These are phyloP conservation scores for Cudoniella acicularis DNA, from an alignment of 495 filamentous ascomycete genomes.

Conservation along the genomic window DNA sequence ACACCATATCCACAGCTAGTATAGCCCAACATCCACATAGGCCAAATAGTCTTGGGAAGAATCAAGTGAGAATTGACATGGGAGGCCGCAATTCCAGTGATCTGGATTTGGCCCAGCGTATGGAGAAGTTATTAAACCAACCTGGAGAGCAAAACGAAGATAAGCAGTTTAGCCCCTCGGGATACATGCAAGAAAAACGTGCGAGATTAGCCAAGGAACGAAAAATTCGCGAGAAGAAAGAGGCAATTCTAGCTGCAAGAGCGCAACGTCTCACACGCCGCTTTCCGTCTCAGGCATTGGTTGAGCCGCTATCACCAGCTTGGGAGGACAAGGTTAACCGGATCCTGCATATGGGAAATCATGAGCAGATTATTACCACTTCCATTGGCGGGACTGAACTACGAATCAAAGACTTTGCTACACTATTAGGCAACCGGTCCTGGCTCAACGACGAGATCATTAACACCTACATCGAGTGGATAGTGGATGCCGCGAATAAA, in stretches of 20 bases:
- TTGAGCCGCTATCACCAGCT: constrained; percentile 40
- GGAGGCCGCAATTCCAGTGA: background rate
- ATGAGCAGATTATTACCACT: constrained; percentile 34
- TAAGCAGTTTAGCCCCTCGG: constrained; percentile 2
- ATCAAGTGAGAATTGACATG: background rate
- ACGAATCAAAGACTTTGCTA: constrained; percentile 56
- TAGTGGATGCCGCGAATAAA: constrained; percentile 58
- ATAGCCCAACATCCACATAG: background rate
- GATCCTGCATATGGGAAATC: constrained; percentile 28
- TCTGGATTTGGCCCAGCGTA: background rate
- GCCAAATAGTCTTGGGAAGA: background rate
- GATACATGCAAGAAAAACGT: background rate
- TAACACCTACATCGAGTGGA: constrained; percentile 58
- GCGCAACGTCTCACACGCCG: constrained; percentile 20
- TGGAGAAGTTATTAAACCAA: background rate
- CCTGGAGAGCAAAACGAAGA: background rate
- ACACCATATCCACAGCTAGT: too few species aligned
- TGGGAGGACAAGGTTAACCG: constrained; percentile 41
- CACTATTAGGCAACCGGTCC: constrained; percentile 44
- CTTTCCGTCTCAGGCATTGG: constrained; percentile 22
- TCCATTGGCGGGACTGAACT: constrained; percentile 55
- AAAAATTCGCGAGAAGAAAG: constrained; percentile 4
- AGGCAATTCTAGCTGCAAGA: constrained; percentile 10
- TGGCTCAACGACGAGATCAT: constrained; percentile 89
- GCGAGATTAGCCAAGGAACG: constrained; percentile 5